Evolutionary conservation across 441 rosid species (phyloP).

Genomic region (Jatropha podagrica): DNA sequence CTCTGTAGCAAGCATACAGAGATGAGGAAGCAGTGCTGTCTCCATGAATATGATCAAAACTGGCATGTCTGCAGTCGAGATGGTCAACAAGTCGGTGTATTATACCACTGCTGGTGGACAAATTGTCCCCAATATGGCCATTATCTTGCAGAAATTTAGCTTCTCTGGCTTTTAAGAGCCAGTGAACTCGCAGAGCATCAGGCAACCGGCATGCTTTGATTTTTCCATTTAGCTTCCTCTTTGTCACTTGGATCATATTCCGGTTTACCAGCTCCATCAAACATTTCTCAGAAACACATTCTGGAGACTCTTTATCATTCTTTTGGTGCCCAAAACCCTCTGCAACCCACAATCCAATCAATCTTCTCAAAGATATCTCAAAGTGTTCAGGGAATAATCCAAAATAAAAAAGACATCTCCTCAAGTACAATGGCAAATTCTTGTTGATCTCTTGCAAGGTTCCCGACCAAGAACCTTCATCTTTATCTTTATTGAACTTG

Average conservation of each 20-base stretch:
- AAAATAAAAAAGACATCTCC: slow-evolving; percentile 15
- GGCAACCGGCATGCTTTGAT: slow-evolving; percentile 15
- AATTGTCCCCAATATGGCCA: neutral
- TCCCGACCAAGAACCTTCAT: neutral
- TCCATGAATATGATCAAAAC: slow-evolving; percentile 11
- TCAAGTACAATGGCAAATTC: slow-evolving; percentile 4
- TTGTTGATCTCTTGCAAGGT: neutral
- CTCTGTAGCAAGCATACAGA: neutral
- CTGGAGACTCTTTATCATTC: neutral
- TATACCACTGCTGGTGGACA: too few species aligned
- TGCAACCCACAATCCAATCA: slow-evolving; percentile 7
- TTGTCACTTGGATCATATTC: neutral
- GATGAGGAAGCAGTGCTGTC: neutral
- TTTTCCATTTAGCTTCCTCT: neutral
- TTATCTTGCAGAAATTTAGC: neutral
- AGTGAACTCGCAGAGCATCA: slow-evolving; percentile 9
- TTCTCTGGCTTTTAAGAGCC: neutral
- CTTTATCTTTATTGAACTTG: neutral
- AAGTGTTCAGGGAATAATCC: neutral
- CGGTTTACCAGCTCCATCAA: neutral
- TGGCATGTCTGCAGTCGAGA: neutral
- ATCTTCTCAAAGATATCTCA: neutral
- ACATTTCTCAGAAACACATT: neutral
- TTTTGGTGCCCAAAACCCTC: neutral
- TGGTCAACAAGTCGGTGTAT: neutral